Conservation (phyloP, 2,329 filamentous ascomycete genomes). For the Penicillium sp. region DNA sequence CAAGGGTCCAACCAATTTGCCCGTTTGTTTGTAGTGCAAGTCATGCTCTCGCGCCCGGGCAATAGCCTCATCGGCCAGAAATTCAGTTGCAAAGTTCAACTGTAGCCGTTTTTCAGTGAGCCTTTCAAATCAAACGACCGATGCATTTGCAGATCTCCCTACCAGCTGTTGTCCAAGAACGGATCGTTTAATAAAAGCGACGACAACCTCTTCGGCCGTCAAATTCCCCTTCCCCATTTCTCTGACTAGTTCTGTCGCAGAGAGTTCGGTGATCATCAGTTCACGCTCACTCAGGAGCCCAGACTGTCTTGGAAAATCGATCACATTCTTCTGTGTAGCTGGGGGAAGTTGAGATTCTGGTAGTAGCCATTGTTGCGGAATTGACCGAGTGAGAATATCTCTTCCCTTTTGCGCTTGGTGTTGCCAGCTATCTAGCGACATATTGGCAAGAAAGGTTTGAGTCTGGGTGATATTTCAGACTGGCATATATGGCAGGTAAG, state of each 20-base stretch:
- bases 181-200: conserved; percentile 37
- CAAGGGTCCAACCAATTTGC: conserved; percentile 52
- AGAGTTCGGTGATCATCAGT: conserved; percentile 54
- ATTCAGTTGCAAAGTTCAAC: conserved; percentile 43
- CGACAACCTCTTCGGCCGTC: conserved; percentile 36
- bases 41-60: conserved; percentile 37
- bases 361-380: conserved; percentile 40
- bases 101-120: conserved; percentile 4
- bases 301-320: conserved; percentile 41
- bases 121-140: background rate
- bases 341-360: conserved; percentile 32
- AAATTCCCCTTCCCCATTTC: conserved; percentile 32
- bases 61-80: conserved; percentile 40
- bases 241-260: conserved; percentile 31
- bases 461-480: background rate
- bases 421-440: conserved; percentile 33
- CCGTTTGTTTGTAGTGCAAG: conserved; percentile 34
- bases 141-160: background rate
- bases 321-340: conserved; percentile 31
- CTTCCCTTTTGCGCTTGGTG: conserved; percentile 35
- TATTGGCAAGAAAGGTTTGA: conserved; percentile 6
- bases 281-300: conserved; percentile 54
- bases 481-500: background rate
- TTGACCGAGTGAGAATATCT: conserved; percentile 36
- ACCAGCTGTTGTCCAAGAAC: conserved; percentile 40